Evolutionary conservation across 345 rosid genomes (phyloP).

Genomic region (Aquilaria sinensis): DNA sequence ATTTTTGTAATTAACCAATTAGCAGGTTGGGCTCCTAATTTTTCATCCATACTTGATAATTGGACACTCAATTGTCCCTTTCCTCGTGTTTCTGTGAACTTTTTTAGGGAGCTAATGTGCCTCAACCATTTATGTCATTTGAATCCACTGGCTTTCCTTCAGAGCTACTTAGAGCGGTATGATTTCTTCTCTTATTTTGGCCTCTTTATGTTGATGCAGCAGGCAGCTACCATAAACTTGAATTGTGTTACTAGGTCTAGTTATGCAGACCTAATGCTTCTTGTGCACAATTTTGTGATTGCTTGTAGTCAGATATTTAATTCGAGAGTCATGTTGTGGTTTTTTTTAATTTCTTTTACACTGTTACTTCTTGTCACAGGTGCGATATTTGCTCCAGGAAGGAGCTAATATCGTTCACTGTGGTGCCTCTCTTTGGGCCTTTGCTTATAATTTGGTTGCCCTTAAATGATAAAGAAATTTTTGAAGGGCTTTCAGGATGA

Average conservation of each 20-base stretch:
- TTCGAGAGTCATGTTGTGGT: constrained; percentile 46
- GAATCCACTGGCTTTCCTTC: constrained; percentile 74
- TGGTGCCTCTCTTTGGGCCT: constrained; percentile 63
- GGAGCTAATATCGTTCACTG: constrained; percentile 99
- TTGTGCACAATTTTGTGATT: constrained; percentile 21
- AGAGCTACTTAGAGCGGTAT: constrained; percentile 86
- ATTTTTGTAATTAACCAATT: no score
- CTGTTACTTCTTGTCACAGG: constrained; percentile 58
- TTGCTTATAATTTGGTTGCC: constrained; percentile 73
- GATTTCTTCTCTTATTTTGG: constrained; percentile 11
- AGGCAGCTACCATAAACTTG: background rate
- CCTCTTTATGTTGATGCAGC: background rate
- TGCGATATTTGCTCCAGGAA: constrained; percentile 97
- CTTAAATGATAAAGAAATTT: constrained; percentile 67
- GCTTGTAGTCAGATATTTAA: constrained; percentile 43
- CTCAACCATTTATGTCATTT: constrained; percentile 65
- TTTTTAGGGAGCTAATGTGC: constrained; percentile 67
- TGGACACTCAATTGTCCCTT: background rate
- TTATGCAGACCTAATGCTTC: background rate
- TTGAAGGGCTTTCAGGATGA: constrained; percentile 66
- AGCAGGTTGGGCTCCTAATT: no score
- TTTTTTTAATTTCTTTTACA: constrained; percentile 56
- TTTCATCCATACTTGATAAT: background rate
- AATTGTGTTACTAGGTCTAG: background rate
- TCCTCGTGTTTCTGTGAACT: background rate